Percentiles rank a stretch among this genome's conserved stretches.
Conservation (phyloP, 2,329 filamentous ascomycete species). For the Metarhizium rileyi region DNA sequence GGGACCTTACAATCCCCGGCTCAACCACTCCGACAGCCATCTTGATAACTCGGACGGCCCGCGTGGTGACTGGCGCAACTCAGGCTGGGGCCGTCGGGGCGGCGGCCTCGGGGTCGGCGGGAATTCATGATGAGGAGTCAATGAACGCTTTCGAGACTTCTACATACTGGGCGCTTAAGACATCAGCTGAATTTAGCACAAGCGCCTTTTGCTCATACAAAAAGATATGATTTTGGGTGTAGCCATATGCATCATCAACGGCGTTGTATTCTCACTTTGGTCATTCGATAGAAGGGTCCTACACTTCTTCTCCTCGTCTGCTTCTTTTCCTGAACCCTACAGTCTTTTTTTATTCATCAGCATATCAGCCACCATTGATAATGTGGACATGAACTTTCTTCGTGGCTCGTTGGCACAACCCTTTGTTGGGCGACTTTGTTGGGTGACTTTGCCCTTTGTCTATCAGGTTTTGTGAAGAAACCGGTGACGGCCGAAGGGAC, state of each 20-base stretch:
- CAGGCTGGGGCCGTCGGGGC: slow-evolving; percentile 41
- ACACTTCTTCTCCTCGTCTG: not conserved
- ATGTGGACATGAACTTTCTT: not conserved
- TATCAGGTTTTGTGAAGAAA: not conserved
- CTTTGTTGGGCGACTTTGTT: not conserved
- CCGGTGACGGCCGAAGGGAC: not conserved
- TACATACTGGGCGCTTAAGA: not conserved
- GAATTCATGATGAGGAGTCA: slow-evolving; percentile 24
- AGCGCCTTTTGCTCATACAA: slow-evolving; percentile 11
- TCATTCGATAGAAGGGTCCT: slow-evolving; percentile 12
- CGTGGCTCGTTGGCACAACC: not conserved
- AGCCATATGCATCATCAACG: slow-evolving; percentile 28
- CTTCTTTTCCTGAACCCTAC: not conserved
- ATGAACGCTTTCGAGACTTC: not conserved
- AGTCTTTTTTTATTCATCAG: not conserved
- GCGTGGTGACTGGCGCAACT: slow-evolving; percentile 48
- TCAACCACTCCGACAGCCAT: slow-evolving; percentile 34
- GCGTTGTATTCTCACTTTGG: slow-evolving; percentile 21
- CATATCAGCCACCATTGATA: not conserved
- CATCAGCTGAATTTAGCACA: slow-evolving; percentile 2
- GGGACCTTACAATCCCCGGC: slow-evolving; percentile 34
- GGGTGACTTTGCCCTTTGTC: not conserved
- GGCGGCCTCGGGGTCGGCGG: slow-evolving; percentile 40
- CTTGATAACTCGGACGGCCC: slow-evolving; percentile 31
- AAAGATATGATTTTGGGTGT: slow-evolving; percentile 20